phyloP scores from a whole-genome alignment of 495 filamentous ascomycete genomes.

The Penicilliopsis zonata region DNA sequence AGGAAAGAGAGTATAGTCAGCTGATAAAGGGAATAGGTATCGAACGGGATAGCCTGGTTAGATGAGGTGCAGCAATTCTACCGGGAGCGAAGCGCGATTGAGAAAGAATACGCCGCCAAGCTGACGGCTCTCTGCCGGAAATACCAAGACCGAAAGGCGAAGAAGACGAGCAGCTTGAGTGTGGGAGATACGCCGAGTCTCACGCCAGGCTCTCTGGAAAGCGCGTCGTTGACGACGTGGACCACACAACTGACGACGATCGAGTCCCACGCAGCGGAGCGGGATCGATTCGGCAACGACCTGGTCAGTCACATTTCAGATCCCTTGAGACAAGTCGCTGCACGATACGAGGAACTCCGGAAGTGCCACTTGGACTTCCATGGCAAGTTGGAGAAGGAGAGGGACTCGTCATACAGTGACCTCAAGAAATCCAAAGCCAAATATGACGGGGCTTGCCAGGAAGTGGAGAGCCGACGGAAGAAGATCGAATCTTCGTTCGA shows the following conservation, averaged over 20 bases:
- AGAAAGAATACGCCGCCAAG: slow-evolving; percentile 91
- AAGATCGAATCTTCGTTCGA: slow-evolving; percentile 88
- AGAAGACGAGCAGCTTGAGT: slow-evolving; percentile 76
- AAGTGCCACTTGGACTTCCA: slow-evolving; percentile 87
- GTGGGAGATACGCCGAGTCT: slow-evolving; percentile 88
- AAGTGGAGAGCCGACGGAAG: slow-evolving; percentile 87
- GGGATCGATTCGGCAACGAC: slow-evolving; percentile 70
- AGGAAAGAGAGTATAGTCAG: too few species aligned
- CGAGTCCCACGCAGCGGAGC: slow-evolving; percentile 77
- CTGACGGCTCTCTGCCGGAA: slow-evolving; percentile 81
- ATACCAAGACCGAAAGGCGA: slow-evolving; percentile 92
- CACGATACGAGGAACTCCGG: slow-evolving; percentile 80
- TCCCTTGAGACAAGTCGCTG: slow-evolving; percentile 57
- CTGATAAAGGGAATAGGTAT: slow-evolving; percentile 51
- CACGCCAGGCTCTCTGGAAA: slow-evolving; percentile 92
- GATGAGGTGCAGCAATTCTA: slow-evolving; percentile 97
- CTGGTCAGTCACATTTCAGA: slow-evolving; percentile 71
- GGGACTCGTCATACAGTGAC: slow-evolving; percentile 71
- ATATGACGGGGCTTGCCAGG: slow-evolving; percentile 88
- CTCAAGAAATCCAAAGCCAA: slow-evolving; percentile 83
- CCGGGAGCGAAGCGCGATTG: slow-evolving; percentile 81
- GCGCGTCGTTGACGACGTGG: slow-evolving; percentile 94
- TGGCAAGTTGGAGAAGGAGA: slow-evolving; percentile 75
- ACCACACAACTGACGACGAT: slow-evolving; percentile 82
- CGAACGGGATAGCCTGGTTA: slow-evolving; percentile 81